phyloP scores from a whole-genome alignment of 371 early-diverging fungal genomes.

The Apophysomyces elegans region DNA sequence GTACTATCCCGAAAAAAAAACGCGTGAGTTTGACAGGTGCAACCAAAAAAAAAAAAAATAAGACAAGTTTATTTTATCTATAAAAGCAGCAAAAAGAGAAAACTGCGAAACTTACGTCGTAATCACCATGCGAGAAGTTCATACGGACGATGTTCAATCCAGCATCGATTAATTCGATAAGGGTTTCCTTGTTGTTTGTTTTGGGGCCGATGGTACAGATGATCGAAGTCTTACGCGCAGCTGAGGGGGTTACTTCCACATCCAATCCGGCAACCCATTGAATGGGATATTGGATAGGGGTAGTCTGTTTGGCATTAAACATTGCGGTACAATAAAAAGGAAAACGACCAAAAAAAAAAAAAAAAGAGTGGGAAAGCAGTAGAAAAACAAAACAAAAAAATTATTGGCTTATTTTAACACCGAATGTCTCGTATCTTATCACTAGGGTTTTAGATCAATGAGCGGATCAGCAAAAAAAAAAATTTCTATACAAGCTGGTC shows the following conservation, averaged over 20 bases:
- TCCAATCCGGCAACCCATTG: slow-evolving; percentile 78
- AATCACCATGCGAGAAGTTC: slow-evolving; percentile 94
- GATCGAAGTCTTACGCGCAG: slow-evolving; percentile 79
- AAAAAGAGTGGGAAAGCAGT: background rate
- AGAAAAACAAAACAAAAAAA: slow-evolving; percentile 11
- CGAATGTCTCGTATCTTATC: slow-evolving; percentile 6
- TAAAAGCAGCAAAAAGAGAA: no score
- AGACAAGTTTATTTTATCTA: no score
- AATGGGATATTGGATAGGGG: slow-evolving; percentile 33
- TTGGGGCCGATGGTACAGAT: slow-evolving; percentile 87
- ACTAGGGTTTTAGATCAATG: slow-evolving; percentile 8
- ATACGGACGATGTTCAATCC: slow-evolving; percentile 96
- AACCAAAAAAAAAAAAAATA: background rate
- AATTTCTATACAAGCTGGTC: background rate
- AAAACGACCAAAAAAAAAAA: background rate
- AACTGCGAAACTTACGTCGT: slow-evolving; percentile 49
- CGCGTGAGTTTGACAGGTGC: background rate
- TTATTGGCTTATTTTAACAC: slow-evolving; percentile 3
- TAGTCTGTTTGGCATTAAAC: slow-evolving; percentile 11
- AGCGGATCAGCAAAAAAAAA: slow-evolving; percentile 10
- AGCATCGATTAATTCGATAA: slow-evolving; percentile 80
- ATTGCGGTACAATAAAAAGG: slow-evolving; percentile 3
- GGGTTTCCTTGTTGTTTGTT: slow-evolving; percentile 77
- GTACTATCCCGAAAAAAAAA: slow-evolving; percentile 47
- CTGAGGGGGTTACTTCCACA: slow-evolving; percentile 63